Base-by-base conservation (phyloP, 2,329 filamentous ascomycete species). In the Claviceps paspali region DNA sequence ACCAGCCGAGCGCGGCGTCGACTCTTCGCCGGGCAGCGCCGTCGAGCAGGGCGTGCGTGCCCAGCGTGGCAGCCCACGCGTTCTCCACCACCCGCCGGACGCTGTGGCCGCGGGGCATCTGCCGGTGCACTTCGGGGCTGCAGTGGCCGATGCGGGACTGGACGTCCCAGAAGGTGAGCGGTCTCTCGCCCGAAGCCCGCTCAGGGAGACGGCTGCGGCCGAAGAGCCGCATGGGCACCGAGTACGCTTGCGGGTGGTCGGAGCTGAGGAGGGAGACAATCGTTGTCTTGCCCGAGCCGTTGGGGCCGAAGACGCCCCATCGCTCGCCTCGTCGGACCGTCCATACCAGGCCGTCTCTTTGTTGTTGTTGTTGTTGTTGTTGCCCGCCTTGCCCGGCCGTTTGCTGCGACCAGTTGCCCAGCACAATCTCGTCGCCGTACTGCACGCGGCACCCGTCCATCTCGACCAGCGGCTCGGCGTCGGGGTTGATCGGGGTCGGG, bases 201-300 rank as follows among this genome's bases (percentile, higher is more conserved):
- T 81, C 73, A 0, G 88, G 86, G 0, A 95, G 66, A 15, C 91
- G 75, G 38, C 79, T 80, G 17, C 76, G 76, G 1, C 86, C 85
- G 53, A 98, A 96, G 11, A 95, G 67, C 47, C 74, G 79, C 42
- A 98, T 79, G 1, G 88, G 87, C 18, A 87, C 73, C 0, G 83
- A 84, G 55, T 96, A 98, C 0, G 87, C 78, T 56, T 96, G 88
- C 0, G 91, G 91, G 49, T 98, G 91, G 51, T 98, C 91, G 1
- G 88, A 96, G 41, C 84, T 92, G 41, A 98, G 82, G 5, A 98
- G 68, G 5, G 86, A 91, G 21, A 96, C 72, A 28, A 98, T 70
- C 0, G 91, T 98, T 0, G 91, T 98, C 63, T 98, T 98, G 14
- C 91, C 91, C 1, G 85, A 94, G 10, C 82, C 91, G 49, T 98